Conservation (phyloP, 352 stramenopile genomes). For the Phytophthora meadii region DNA sequence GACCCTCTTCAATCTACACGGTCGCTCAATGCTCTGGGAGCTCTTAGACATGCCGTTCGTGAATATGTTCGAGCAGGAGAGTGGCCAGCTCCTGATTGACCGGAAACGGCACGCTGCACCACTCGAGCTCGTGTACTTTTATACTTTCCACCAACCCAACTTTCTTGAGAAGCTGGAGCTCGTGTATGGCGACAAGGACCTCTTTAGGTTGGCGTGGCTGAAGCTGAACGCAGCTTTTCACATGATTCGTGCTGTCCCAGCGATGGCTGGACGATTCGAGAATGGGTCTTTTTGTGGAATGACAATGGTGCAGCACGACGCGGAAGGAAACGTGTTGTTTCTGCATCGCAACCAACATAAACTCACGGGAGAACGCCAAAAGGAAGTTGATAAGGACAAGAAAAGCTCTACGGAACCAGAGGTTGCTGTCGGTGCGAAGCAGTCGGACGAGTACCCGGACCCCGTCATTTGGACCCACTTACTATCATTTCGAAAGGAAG, state of each 20-base stretch:
- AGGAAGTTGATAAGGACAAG: background rate
- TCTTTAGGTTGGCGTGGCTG: constrained; percentile 56
- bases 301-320: constrained; percentile 49
- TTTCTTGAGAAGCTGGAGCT: constrained; percentile 35
- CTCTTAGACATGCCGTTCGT: constrained; percentile 43
- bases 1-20: constrained; percentile 62
- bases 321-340: constrained; percentile 42
- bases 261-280: constrained; percentile 32
- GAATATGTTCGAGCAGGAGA: constrained; percentile 69
- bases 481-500: constrained; percentile 51
- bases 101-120: constrained; percentile 29
- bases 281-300: constrained; percentile 44
- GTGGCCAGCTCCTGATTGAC: constrained; percentile 53
- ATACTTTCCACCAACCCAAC: constrained; percentile 33
- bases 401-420: background rate
- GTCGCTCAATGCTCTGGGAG: constrained; percentile 51
- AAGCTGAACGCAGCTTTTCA: constrained; percentile 45
- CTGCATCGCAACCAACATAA: constrained; percentile 51
- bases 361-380: constrained; percentile 11
- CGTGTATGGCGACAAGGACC: constrained; percentile 55
- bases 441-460: constrained; percentile 33
- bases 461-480: constrained; percentile 66
- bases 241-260: constrained; percentile 42
- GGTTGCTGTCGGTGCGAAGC: background rate
- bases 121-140: constrained; percentile 45